Percentiles rank a stretch among this genome's conserved stretches.
These are phyloP conservation scores for Neostapfia colusana DNA, from an alignment of 176 grass and related monocot genomes.

Conservation along the genomic window DNA sequence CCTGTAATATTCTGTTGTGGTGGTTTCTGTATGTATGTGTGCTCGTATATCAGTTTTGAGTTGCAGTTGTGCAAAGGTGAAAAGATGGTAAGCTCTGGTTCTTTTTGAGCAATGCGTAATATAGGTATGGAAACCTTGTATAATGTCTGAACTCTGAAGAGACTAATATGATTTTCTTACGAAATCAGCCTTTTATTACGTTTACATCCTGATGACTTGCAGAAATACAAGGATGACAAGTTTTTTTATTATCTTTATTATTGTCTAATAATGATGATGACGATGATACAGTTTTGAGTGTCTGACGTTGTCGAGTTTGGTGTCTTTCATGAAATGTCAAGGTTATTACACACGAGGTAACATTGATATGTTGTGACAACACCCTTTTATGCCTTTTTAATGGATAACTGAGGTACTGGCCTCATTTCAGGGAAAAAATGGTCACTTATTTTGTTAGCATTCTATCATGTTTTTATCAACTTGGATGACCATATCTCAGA, in stretches of 20 bases:
- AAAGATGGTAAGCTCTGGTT: background rate
- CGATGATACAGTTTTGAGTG: background rate
- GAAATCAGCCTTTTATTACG: background rate
- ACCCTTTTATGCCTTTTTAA: too few species aligned
- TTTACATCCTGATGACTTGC: conserved; percentile 9
- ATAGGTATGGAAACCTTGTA: conserved; percentile 4
- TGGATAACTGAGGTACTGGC: too few species aligned
- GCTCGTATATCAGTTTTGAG: conserved; percentile 30
- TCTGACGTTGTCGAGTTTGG: background rate
- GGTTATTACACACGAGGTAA: background rate
- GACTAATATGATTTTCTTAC: conserved; percentile 1
- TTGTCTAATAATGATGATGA: background rate
- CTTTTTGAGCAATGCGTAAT: background rate
- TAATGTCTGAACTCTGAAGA: conserved; percentile 1
- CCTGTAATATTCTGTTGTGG: background rate
- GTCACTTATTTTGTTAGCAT: too few species aligned
- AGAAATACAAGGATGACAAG: background rate
- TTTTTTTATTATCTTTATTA: background rate
- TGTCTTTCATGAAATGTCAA: background rate
- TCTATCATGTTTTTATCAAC: too few species aligned
- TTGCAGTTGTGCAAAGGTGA: background rate
- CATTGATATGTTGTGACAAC: too few species aligned
- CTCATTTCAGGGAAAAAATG: too few species aligned
- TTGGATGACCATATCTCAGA: too few species aligned
- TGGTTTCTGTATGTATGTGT: conserved; percentile 16